Base-by-base conservation (phyloP, 495 filamentous ascomycete species). In the Collariella sp. region DNA sequence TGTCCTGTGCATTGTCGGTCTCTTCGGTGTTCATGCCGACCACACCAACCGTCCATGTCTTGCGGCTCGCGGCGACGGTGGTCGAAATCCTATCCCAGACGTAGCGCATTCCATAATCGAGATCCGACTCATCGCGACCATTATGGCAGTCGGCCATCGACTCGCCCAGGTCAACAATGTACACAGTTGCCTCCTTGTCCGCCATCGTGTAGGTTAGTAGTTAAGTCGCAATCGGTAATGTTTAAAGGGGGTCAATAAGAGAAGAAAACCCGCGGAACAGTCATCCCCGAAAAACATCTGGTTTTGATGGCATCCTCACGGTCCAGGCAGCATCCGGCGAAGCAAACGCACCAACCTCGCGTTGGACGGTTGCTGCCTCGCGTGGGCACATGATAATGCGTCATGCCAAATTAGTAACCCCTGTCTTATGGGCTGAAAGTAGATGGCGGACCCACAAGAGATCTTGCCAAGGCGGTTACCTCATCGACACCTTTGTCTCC, bases 11-110 rank as follows among this genome's bases (percentile, higher is more conserved):
- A 59, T 95, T 89, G 34, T 77, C 59, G 0, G 91, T 91, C 18
- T 76, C 84, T 68, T 94, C 83, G 46, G 91, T 91, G 24, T 86
- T 79, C 19, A 96, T 72, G 10, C 87, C 93, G 51, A 99, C 66
- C 11, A 96, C 87, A 9, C 88, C 90, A 20, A 91, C 63, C 6
- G 76, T 81, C 55, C 84, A 82, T 6, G 87, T 95, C 67, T 94
- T 95, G 44, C 91, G 83, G 26, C 82, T 85, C 22, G 86, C 88
- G 13, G 84, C 78, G 53, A 98, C 83, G 10, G 88, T 95, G 19
- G 78, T 82, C 1, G 88, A 88, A 60, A 97, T 94, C 61, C 84
- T 89, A 68, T 96, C 93, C 93, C 93, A 99, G 45, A 99, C 81
- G 76, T 96, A 99, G 51, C 81, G 81, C 86, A 97, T 85, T 18